phyloP scores from a whole-genome alignment of 257 asterid genomes.

The Solanum chaucha region DNA sequence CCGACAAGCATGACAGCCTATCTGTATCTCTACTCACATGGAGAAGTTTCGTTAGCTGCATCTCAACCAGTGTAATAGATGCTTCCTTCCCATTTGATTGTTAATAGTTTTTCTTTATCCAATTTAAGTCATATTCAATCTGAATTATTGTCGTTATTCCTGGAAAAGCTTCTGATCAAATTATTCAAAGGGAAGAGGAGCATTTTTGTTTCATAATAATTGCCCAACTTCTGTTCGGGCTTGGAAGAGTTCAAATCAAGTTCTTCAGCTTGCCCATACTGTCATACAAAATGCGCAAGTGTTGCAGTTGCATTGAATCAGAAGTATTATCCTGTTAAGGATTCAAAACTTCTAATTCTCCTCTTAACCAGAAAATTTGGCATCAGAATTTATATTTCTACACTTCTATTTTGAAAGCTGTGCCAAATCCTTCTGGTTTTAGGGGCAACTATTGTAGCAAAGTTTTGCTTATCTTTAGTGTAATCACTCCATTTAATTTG shows the following conservation, averaged over 20 bases:
- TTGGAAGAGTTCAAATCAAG: not conserved
- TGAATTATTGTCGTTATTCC: not conserved
- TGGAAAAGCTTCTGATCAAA: not conserved
- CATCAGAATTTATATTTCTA: not conserved
- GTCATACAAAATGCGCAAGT: not conserved
- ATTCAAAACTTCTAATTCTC: not conserved
- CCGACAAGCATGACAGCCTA: slow-evolving; percentile 99
- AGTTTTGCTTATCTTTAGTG: not conserved
- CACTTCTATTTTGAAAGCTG: not conserved
- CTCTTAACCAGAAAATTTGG: not conserved
- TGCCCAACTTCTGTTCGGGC: not conserved
- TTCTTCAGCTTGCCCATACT: not conserved
- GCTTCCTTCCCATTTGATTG: slow-evolving; percentile 45
- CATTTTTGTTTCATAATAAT: not conserved
- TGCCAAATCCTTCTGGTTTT: not conserved
- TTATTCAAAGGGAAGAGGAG: not conserved
- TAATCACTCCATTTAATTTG: not conserved
- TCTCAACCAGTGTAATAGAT: slow-evolving; percentile 99
- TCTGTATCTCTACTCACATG: slow-evolving; percentile 93
- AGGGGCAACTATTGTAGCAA: not conserved
- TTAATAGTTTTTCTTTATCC: not conserved
- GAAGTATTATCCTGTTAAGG: not conserved
- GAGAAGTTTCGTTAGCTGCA: slow-evolving; percentile 95
- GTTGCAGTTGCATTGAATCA: not conserved
- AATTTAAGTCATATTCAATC: not conserved